A percentile compares a stretch with the other conserved stretches of the same genome.
phyloP scores from a whole-genome alignment of 352 stramenopile genomes.

The Globisporangium okanoganense region DNA sequence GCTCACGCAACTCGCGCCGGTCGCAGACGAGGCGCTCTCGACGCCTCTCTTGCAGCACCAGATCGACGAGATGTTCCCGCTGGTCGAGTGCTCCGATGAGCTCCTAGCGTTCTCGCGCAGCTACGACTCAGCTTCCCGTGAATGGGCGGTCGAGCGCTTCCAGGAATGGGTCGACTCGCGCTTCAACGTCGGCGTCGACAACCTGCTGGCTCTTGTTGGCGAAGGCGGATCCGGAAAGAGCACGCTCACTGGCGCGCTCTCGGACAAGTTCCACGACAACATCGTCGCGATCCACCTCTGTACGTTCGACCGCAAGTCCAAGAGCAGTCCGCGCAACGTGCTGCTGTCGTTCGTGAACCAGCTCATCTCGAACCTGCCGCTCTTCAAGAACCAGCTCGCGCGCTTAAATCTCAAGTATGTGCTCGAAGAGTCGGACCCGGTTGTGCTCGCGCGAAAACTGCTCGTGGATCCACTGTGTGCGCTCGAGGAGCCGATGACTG shows the following conservation, averaged over 20 bases:
- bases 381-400: conserved; percentile 80
- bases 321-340: conserved; percentile 65
- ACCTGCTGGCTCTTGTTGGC: conserved; percentile 62
- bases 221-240: conserved; percentile 72
- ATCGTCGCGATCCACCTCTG: conserved; percentile 67
- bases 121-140: conserved; percentile 44
- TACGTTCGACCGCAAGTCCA: conserved; percentile 74
- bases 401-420: conserved; percentile 82
- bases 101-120: conserved; percentile 35
- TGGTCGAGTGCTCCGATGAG: conserved; percentile 61
- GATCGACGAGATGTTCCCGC: conserved; percentile 81
- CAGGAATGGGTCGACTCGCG: conserved; percentile 71
- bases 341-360: conserved; percentile 83
- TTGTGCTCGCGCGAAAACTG: conserved; percentile 67
- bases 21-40: conserved; percentile 66
- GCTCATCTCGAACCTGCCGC: conserved; percentile 53
- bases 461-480: conserved; percentile 67
- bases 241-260: conserved; percentile 46
- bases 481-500: conserved; percentile 57
- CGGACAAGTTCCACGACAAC: conserved; percentile 49
- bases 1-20: conserved; percentile 57
- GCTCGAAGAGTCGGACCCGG: conserved; percentile 65
- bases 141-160: conserved; percentile 68
- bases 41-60: conserved; percentile 58
- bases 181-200: conserved; percentile 58